phyloP scores from a whole-genome alignment of 2,329 filamentous ascomycete species.

The Pseudogymnoascus sp. region DNA sequence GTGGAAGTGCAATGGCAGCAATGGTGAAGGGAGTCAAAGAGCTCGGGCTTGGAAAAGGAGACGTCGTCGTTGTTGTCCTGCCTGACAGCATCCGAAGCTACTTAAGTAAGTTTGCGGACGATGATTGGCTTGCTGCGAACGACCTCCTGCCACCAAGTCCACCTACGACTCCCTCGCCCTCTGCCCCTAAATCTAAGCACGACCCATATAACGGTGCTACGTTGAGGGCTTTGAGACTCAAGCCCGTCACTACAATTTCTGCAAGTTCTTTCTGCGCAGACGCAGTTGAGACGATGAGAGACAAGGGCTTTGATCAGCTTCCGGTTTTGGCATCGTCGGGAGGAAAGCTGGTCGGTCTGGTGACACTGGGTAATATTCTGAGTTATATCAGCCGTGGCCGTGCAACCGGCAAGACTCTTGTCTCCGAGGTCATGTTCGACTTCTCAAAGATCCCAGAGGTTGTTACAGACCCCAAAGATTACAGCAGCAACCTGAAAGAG shows the following conservation, averaged over 20 bases:
- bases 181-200: constrained; percentile 33
- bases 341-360: constrained; percentile 74
- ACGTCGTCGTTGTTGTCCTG: constrained; percentile 82
- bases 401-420: constrained; percentile 62
- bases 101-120: constrained; percentile 95
- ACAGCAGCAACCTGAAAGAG: constrained; percentile 34
- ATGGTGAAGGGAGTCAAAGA: constrained; percentile 71
- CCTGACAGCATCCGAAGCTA: constrained; percentile 97
- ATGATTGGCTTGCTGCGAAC: constrained; percentile 97
- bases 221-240: constrained; percentile 75
- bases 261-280: constrained; percentile 66
- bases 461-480: constrained; percentile 72
- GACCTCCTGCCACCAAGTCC: constrained; percentile 66
- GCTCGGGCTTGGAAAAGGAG: constrained; percentile 66
- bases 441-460: constrained; percentile 83
- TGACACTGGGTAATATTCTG: constrained; percentile 90
- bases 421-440: constrained; percentile 93
- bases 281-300: constrained; percentile 95
- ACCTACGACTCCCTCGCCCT: constrained; percentile 31
- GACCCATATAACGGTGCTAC: constrained; percentile 74
- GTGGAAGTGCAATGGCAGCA: constrained; percentile 83
- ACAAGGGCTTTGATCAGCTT: constrained; percentile 96
- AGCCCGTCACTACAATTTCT: constrained; percentile 82
- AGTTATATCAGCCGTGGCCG: constrained; percentile 81
- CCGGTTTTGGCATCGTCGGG: constrained; percentile 70